Evolutionary conservation across 148 eudicot genomes (phyloP).

Genomic region (Dysphania ambrosioides): DNA sequence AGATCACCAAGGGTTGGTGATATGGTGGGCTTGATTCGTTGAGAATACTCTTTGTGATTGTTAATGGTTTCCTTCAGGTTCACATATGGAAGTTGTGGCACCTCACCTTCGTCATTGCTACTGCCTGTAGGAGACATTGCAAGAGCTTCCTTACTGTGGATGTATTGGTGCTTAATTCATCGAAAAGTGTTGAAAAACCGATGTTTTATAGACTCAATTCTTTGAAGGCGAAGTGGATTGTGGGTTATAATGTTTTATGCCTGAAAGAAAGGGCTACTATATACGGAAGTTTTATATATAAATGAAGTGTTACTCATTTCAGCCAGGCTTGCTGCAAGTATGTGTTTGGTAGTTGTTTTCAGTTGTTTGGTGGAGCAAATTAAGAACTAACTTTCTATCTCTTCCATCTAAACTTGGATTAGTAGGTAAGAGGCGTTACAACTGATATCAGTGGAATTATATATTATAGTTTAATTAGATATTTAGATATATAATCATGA

Average conservation of each 20-base stretch:
- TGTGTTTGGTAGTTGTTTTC: constrained; percentile 26
- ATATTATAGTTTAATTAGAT: too few relatives aligned
- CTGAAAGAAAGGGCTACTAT: constrained; percentile 14
- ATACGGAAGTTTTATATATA: constrained; percentile 8
- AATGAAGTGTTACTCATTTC: background rate
- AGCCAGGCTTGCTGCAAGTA: background rate
- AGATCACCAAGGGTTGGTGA: constrained; percentile 61
- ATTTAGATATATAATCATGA: too few relatives aligned
- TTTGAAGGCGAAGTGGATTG: background rate
- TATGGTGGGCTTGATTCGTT: constrained; percentile 34
- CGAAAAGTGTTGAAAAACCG: background rate
- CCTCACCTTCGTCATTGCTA: constrained; percentile 24
- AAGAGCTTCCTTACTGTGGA: background rate
- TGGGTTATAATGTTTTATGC: constrained; percentile 6
- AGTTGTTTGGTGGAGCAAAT: constrained; percentile 45
- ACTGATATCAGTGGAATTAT: constrained; percentile 7
- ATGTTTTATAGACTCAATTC: constrained; percentile 15
- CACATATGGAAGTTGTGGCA: constrained; percentile 43
- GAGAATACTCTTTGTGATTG: constrained; percentile 44
- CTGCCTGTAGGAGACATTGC: constrained; percentile 27
- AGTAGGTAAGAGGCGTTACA: constrained; percentile 31
- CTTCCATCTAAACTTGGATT: constrained; percentile 11
- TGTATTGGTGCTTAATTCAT: constrained; percentile 12
- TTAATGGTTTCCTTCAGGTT: constrained; percentile 49
- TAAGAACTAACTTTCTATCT: constrained; percentile 19